Conservation (phyloP, 2,329 filamentous ascomycete genomes). For the Fusarium verticillioides region DNA sequence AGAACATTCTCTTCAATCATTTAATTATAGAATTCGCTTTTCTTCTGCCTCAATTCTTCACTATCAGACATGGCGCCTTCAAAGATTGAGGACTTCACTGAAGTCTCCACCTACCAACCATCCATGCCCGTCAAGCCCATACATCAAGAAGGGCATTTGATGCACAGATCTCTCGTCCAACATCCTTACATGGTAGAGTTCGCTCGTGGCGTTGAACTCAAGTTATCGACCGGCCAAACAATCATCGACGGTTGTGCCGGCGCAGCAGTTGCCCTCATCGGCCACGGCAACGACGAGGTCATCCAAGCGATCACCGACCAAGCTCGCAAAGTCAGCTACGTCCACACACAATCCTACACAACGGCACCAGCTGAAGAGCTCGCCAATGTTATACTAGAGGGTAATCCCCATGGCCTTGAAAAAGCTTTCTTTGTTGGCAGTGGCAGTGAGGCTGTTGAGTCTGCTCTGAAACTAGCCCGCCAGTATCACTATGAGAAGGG, state of each 20-base stretch:
- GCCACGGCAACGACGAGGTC: constrained; percentile 8
- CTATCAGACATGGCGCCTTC: neutral
- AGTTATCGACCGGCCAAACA: neutral
- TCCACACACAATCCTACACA: constrained; percentile 22
- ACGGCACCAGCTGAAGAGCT: constrained; percentile 13
- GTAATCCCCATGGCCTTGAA: constrained; percentile 8
- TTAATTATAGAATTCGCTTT: too few species aligned
- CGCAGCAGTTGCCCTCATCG: constrained; percentile 8
- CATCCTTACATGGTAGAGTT: constrained; percentile 17
- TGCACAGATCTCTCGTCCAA: constrained; percentile 22
- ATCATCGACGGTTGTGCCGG: constrained; percentile 17
- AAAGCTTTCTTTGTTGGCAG: constrained; percentile 43
- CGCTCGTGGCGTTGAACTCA: neutral
- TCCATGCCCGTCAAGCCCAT: neutral
- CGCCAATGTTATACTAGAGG: neutral
- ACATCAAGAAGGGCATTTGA: neutral
- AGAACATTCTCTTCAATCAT: accelerated
- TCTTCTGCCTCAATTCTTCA: accelerated
- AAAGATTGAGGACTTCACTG: neutral
- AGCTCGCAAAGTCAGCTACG: constrained; percentile 14
- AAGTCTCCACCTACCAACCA: neutral
- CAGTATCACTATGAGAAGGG: constrained; percentile 53
- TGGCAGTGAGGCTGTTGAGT: constrained; percentile 55
- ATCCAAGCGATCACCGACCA: constrained; percentile 17
- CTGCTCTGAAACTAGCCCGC: constrained; percentile 58